Conservation (phyloP, 176 grass and related monocot species). For the Phragmites australis region DNA sequence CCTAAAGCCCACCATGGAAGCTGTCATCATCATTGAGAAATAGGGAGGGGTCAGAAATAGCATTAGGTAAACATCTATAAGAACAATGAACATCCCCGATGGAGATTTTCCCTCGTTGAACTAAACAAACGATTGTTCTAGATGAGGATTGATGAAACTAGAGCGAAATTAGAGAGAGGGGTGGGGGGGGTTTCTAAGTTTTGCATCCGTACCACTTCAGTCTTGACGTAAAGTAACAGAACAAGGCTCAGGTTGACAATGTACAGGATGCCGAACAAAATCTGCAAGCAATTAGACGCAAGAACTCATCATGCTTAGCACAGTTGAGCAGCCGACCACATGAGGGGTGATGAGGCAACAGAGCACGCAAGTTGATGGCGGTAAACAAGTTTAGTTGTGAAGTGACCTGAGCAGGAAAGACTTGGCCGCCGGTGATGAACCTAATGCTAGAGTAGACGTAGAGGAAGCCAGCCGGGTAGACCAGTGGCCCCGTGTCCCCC, state of each 20-base stretch:
- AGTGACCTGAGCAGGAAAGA: constrained; percentile 84
- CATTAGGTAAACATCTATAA: not conserved
- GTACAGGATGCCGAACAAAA: constrained; percentile 81
- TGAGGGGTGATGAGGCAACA: not conserved
- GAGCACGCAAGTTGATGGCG: not conserved
- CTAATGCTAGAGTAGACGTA: constrained; percentile 81
- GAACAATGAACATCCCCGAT: not conserved
- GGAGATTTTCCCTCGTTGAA: not conserved
- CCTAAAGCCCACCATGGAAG: constrained; percentile 94
- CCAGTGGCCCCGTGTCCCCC: constrained; percentile 90
- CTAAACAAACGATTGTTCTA: not conserved
- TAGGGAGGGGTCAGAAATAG: constrained; percentile 22
- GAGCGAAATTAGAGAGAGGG: not conserved
- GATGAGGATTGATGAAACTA: not conserved
- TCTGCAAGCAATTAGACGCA: constrained; percentile 51
- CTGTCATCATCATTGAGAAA: constrained; percentile 49
- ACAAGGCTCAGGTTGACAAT: constrained; percentile 75
- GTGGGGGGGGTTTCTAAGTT: not conserved
- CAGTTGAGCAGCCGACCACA: not conserved
- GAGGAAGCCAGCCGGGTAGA: constrained; percentile 96
- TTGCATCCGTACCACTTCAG: constrained; percentile 70
- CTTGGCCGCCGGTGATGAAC: constrained; percentile 70
- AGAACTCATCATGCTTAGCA: constrained; percentile 27
- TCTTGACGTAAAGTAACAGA: constrained; percentile 77
- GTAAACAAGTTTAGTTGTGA: not conserved